Evolutionary conservation across 805 yeast species (phyloP).

Genomic region (Kuraishia ogatae): DNA sequence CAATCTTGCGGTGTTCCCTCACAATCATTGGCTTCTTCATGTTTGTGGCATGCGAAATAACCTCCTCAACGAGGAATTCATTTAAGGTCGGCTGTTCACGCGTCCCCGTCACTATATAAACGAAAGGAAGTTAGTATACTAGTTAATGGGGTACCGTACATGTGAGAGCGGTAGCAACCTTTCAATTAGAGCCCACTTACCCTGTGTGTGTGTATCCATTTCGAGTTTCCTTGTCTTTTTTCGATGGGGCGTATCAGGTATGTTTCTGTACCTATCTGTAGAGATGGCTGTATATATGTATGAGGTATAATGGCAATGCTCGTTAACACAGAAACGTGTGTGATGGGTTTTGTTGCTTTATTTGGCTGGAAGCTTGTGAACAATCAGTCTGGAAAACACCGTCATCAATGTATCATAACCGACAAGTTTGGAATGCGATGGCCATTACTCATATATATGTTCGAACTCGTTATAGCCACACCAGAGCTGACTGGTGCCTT

Average conservation of each 20-base stretch:
- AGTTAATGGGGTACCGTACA: background rate
- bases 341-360: too few species aligned
- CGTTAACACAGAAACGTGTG: background rate
- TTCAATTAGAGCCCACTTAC: background rate
- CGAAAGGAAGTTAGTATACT: background rate
- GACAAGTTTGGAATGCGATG: background rate
- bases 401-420: background rate
- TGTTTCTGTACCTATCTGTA: too few species aligned
- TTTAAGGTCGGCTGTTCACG: background rate
- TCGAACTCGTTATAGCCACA: background rate
- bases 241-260: too few species aligned
- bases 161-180: too few species aligned
- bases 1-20: constrained; percentile 64
- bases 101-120: background rate
- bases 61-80: constrained; percentile 50
- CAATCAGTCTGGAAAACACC: background rate
- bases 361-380: background rate
- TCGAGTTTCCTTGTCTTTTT: too few species aligned
- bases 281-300: too few species aligned
- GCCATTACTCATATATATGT: background rate
- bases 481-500: background rate
- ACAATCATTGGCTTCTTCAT: constrained; percentile 53
- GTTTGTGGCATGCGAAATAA: constrained; percentile 50
- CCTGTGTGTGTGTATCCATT: background rate
- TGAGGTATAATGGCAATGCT: background rate